These are phyloP conservation scores for Dovyalis caffra DNA, from an alignment of 345 rosid genomes.

Conservation along the genomic window DNA sequence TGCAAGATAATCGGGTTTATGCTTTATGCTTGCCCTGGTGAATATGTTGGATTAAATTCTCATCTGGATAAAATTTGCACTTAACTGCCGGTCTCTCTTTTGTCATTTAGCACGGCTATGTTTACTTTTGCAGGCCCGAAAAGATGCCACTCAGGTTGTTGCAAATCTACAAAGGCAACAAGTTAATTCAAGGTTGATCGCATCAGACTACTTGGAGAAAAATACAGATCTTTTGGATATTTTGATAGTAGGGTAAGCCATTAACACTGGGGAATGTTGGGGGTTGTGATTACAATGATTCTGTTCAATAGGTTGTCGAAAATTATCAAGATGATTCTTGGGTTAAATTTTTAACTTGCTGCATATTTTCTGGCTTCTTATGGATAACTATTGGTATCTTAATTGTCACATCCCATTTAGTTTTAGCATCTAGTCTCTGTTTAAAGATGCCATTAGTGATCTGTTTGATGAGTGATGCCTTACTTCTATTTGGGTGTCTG, in stretches of 20 bases:
- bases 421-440: background rate
- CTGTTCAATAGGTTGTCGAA: background rate
- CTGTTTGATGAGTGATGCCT: background rate
- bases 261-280: background rate
- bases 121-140: slow-evolving; percentile 63
- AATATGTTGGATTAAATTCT: background rate
- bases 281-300: slow-evolving; percentile 1
- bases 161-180: slow-evolving; percentile 97
- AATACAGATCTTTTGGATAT: slow-evolving; percentile 84
- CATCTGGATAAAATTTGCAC: background rate
- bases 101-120: slow-evolving; percentile 10
- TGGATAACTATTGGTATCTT: background rate
- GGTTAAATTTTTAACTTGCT: background rate
- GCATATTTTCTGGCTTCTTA: background rate
- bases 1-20: too few relatives aligned
- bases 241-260: slow-evolving; percentile 68
- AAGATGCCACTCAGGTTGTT: slow-evolving; percentile 97
- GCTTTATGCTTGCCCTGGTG: background rate
- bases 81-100: background rate
- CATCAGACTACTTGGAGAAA: slow-evolving; percentile 86
- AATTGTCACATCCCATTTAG: background rate
- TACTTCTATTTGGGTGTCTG: background rate
- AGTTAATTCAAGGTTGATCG: slow-evolving; percentile 84
- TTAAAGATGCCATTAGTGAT: background rate
- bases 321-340: background rate